phyloP scores from a whole-genome alignment of 306 rosid species.

The Begonia fuchsioides region DNA sequence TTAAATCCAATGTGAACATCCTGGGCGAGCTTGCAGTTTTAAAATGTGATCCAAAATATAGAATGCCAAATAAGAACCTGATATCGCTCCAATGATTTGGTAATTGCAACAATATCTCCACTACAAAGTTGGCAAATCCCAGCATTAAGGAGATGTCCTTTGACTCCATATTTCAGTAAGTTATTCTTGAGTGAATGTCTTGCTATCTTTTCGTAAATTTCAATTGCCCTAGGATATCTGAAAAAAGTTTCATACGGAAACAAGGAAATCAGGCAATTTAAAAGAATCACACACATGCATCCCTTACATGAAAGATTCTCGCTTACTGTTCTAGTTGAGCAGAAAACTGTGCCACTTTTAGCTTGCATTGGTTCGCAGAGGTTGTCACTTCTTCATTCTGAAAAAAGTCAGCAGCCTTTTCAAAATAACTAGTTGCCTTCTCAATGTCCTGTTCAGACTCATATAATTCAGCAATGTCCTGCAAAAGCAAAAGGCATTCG shows the following conservation, averaged over 20 bases:
- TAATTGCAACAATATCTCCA: slow-evolving; percentile 69
- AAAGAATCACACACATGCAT: no score
- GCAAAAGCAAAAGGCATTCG: slow-evolving; percentile 5
- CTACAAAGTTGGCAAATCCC: slow-evolving; percentile 92
- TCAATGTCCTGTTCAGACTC: slow-evolving; percentile 83
- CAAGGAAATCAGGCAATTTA: no score
- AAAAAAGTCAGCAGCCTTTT: slow-evolving; percentile 81
- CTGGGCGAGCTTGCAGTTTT: no score
- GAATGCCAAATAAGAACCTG: slow-evolving; percentile 28
- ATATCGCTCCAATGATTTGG: slow-evolving; percentile 71
- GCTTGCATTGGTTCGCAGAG: slow-evolving; percentile 90
- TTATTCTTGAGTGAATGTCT: slow-evolving; percentile 72
- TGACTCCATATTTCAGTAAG: slow-evolving; percentile 91
- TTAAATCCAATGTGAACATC: slow-evolving; percentile 1
- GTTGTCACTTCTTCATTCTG: slow-evolving; percentile 81
- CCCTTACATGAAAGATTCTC: slow-evolving; percentile 5
- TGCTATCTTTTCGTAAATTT: slow-evolving; percentile 78
- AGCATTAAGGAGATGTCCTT: slow-evolving; percentile 96
- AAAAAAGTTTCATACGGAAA: slow-evolving; percentile 3
- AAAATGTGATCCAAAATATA: no score
- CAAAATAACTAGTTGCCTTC: slow-evolving; percentile 60
- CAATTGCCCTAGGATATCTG: slow-evolving; percentile 74
- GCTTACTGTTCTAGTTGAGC: slow-evolving; percentile 90
- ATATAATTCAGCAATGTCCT: slow-evolving; percentile 91
- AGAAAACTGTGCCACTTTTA: slow-evolving; percentile 85